Evolutionary conservation across 2,329 filamentous ascomycete genomes (phyloP), one percentile per base, ranked within the genome.

Genomic region (Tolypocladium tropicale): DNA sequence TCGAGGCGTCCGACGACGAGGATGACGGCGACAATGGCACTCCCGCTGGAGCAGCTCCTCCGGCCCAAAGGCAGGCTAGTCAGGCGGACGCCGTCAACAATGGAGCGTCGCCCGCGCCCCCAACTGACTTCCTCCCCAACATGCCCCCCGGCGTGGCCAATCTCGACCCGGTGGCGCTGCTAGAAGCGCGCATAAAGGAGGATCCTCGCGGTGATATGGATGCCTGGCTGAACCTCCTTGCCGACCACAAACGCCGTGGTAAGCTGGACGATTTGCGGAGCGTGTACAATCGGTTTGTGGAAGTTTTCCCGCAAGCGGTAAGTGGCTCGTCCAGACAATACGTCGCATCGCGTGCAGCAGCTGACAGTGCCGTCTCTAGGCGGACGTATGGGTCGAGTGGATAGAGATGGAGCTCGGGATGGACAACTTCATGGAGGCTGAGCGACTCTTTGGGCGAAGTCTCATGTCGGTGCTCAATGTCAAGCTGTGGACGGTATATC

Each of bases 141-240:
- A 67, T 68, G 56, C 67, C 70, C 59, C 64, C 69, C 58, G 59
- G 64, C 25, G 70, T 77, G 63, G 70, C 76, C 60, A 73, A 74
- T 58, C 72, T 79, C 73, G 88, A 95, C 72, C 82, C 82, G 61
- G 79, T 93, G 64, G 85, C 87, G 57, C 82, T 92, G 57, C 79
- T 97, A 66, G 93, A 99, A 76, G 89, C 94, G 70, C 86, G 93
- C 67, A 88, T 97, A 70, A 86, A 88, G 68, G 89, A 96, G 67
- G 94, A 99, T 68, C 89, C 93, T 18, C 88, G 90, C 65, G 94
- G 93, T 66, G 92, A 96, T 64, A 83, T 94, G 72, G 89, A 94
- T 69, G 90, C 93, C 34, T 99, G 94, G 94, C 76, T 95, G 65
- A 82, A 83, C 61, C 79, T 99, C 68, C 93, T 99, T 68, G 82